Evolutionary conservation across 768 basidiomycete species (phyloP), one percentile per base, ranked within the genome.

Genomic region (Brasilioporus rufonigricans): DNA sequence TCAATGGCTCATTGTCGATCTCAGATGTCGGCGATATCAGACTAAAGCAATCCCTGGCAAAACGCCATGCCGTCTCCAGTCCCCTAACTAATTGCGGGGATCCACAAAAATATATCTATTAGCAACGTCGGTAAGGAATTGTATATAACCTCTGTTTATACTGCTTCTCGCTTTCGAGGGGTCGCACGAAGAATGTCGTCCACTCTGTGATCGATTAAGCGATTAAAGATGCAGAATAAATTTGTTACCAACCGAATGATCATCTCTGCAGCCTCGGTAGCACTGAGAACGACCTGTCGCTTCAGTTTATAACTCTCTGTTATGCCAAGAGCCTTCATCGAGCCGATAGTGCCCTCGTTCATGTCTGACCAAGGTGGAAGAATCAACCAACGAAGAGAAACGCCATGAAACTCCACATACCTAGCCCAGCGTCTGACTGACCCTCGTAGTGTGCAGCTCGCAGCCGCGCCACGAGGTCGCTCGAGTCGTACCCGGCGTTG

Each of bases 301-400:
- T 99, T 99, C 60, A 99, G 78, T 77, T 98, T 98, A 75, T 93
- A 99, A 63, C 91, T 94, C 76, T 99, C 96, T 0, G 95, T 98
- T 35, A 99, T 75, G 31, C 97, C 97, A 12, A 96, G 76, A 45
- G 84, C 73, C 62, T 73, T 79, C 97, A 99, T 98, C 8, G 92
- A 94, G 0, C 82, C 93, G 52, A 99, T 86, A 1, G 76, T 73
- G 3, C 92, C 96, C 43, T 84, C 66, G 31, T 93, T 82, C 94
- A 99, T 95, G 67, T 98, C 96, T 93, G 68, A 48, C 4, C 7
- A 0, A 8, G 5, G 1, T 27, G 33, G 24, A 33, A 19, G 39
- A 29, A 40, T 57, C 41, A 59, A 16, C 10, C 45, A 44, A 11
- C 46, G 21, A 16, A 26, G 18, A 26, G 21, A 44, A 48, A n/a